Conservation (phyloP, 495 filamentous ascomycete genomes). For the Halenospora varia region DNA sequence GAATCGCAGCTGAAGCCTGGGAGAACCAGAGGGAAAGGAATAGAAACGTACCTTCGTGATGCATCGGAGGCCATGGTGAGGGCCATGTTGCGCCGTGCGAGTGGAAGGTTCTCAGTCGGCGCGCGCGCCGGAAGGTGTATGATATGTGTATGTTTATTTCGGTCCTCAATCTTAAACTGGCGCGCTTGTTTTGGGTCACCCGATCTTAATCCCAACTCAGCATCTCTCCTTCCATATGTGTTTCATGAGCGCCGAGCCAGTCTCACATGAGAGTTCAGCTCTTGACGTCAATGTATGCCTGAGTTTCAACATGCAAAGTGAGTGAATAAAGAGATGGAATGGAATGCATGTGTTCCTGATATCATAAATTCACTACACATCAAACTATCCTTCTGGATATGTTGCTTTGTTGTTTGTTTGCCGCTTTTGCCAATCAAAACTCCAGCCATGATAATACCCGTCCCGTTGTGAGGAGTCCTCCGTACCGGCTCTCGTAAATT, state of each 20-base stretch:
- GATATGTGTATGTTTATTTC: constrained; percentile 2
- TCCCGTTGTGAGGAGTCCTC: background rate
- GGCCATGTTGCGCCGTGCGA: background rate
- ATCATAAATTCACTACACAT: background rate
- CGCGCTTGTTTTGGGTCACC: constrained; percentile 14
- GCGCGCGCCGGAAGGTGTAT: background rate
- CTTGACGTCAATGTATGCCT: background rate
- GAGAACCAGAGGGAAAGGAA: background rate
- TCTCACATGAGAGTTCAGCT: background rate
- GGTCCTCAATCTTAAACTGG: constrained; percentile 5
- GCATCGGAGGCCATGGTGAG: constrained; percentile 7
- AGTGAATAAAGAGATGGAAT: background rate
- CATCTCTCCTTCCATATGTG: constrained; percentile 10
- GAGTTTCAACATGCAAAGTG: background rate
- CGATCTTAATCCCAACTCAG: background rate
- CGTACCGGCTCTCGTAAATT: background rate
- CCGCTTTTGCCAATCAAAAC: background rate
- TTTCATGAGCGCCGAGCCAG: background rate
- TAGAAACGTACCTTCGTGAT: constrained; percentile 1
- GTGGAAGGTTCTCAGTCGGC: background rate
- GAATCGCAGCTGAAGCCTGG: background rate
- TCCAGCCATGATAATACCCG: background rate
- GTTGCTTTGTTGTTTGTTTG: background rate
- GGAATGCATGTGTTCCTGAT: background rate
- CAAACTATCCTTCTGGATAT: background rate